phyloP scores from a whole-genome alignment of 2,329 filamentous ascomycete species.

The Xylariaceae sp. region DNA sequence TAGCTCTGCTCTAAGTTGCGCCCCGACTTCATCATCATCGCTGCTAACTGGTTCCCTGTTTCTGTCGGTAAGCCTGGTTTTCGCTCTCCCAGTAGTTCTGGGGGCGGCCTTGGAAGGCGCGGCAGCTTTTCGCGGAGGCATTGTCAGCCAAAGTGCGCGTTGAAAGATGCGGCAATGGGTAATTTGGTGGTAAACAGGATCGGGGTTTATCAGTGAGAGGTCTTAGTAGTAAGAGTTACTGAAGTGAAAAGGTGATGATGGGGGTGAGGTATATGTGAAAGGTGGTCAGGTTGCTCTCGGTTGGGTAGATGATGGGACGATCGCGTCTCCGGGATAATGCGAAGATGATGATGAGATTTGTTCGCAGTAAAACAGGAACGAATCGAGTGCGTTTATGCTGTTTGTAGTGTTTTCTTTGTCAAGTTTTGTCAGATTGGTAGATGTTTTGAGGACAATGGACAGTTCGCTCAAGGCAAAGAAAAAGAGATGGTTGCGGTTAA shows the following conservation, averaged over 20 bases:
- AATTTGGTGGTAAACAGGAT: background rate
- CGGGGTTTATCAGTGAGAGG: background rate
- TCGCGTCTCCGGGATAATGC: background rate
- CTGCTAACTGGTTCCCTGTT: constrained; percentile 9
- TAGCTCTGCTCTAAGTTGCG: too few relatives aligned
- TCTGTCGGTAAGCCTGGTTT: background rate
- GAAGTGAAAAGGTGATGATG: background rate
- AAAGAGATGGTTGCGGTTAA: constrained; percentile 13
- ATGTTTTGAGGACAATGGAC: background rate
- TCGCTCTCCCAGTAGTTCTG: background rate
- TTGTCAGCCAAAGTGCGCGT: background rate
- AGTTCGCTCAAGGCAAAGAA: constrained; percentile 4
- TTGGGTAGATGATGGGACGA: background rate
- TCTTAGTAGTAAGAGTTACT: background rate
- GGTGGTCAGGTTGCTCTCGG: background rate
- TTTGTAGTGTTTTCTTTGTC: background rate
- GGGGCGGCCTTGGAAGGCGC: constrained; percentile 4
- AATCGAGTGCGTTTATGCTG: background rate
- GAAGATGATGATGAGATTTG: background rate
- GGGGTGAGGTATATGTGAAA: background rate
- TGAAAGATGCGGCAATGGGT: background rate
- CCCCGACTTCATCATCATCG: constrained; percentile 10
- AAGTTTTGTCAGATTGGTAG: too few relatives aligned
- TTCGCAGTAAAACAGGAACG: background rate
- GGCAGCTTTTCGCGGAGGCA: constrained; percentile 18